Conservation (phyloP, 2,329 filamentous ascomycete genomes). For the Exophiala alcalophila region DNA sequence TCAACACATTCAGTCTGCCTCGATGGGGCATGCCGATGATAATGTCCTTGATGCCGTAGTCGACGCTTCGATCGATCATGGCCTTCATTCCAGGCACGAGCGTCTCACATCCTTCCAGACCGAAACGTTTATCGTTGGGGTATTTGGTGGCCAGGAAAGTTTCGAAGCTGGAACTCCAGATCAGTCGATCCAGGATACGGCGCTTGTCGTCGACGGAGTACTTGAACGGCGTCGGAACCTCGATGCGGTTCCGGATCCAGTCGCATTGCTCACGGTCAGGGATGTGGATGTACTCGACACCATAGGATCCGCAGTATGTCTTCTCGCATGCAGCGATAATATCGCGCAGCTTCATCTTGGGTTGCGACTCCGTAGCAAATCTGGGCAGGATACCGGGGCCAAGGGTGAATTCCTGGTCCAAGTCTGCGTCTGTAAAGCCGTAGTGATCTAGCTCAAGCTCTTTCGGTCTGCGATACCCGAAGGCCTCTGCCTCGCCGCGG, state of each 20-base stretch:
- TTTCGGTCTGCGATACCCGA: slow-evolving; percentile 83
- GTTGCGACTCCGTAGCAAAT: slow-evolving; percentile 81
- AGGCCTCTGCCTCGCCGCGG: slow-evolving; percentile 76
- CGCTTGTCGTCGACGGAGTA: slow-evolving; percentile 99
- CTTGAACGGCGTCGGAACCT: slow-evolving; percentile 92
- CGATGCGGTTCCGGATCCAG: slow-evolving; percentile 92
- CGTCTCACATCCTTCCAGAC: slow-evolving; percentile 94
- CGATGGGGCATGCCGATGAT: slow-evolving; percentile 99
- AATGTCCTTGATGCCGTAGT: slow-evolving; percentile 98
- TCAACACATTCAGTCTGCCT: slow-evolving; percentile 94
- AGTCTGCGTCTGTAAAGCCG: slow-evolving; percentile 88
- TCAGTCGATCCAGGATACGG: slow-evolving; percentile 91
- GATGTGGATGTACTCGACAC: slow-evolving; percentile 98
- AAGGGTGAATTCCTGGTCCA: slow-evolving; percentile 86
- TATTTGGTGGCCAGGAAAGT: slow-evolving; percentile 94
- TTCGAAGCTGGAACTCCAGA: slow-evolving; percentile 98
- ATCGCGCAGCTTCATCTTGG: slow-evolving; percentile 95
- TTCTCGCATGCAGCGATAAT: slow-evolving; percentile 91
- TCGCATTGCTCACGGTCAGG: slow-evolving; percentile 96
- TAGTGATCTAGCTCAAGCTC: slow-evolving; percentile 93
- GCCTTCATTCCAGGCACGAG: slow-evolving; percentile 99
- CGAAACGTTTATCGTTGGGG: slow-evolving; percentile 99
- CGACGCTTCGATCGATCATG: slow-evolving; percentile 94
- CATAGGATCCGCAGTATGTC: slow-evolving; percentile 96
- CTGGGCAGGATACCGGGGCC: slow-evolving; percentile 92